Conservation (phyloP, 116 monocot genomes). For the Iris pallida region DNA sequence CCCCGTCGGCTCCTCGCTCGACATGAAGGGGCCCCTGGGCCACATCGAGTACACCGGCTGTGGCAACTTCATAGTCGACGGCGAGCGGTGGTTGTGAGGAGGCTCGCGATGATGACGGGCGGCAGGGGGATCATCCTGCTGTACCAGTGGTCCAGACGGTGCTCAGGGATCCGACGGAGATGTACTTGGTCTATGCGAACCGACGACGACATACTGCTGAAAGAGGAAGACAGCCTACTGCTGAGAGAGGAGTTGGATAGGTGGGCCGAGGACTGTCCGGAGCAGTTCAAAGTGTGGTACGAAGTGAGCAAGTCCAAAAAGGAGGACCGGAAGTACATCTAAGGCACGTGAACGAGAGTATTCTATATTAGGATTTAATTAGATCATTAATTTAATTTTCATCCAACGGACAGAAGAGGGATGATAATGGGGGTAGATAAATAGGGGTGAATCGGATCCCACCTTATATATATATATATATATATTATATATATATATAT, state of each 20-base stretch:
- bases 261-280: constrained; percentile 39
- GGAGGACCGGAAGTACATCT: constrained; percentile 54
- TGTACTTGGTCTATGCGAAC: constrained; percentile 75
- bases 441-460: no score
- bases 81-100: constrained; percentile 42
- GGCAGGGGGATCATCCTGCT: constrained; percentile 87
- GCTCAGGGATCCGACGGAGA: constrained; percentile 62
- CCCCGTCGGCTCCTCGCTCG: constrained; percentile 35
- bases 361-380: no score
- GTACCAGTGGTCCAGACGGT: constrained; percentile 84
- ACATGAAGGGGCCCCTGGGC: constrained; percentile 75
- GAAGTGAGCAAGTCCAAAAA: constrained; percentile 32
- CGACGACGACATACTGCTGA: constrained; percentile 74
- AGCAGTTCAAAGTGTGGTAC: constrained; percentile 79
- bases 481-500: no score
- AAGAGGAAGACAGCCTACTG: constrained; percentile 65
- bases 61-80: constrained; percentile 57
- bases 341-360: constrained; percentile 48
- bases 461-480: no score
- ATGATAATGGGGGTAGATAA: no score
- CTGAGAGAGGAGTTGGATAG: constrained; percentile 64
- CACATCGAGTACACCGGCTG: constrained; percentile 75
- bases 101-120: constrained; percentile 72
- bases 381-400: no score
- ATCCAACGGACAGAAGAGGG: no score